Conservation (phyloP, 495 filamentous ascomycete genomes). For the Tetracladium setigerum region DNA sequence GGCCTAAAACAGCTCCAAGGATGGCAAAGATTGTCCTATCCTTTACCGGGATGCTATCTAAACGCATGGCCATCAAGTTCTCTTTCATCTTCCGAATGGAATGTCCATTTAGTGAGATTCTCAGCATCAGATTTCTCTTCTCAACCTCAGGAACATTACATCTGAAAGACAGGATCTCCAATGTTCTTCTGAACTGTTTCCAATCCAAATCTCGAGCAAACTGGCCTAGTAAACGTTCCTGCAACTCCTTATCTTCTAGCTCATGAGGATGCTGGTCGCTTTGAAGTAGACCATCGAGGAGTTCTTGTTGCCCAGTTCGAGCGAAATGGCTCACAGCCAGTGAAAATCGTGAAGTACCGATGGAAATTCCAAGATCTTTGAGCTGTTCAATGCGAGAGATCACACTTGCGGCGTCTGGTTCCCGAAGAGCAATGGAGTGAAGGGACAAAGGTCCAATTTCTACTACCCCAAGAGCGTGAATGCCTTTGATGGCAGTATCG, state of each 20-base stretch:
- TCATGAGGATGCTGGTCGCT: constrained; percentile 72
- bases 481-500: constrained; percentile 52
- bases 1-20: constrained; percentile 3
- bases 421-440: constrained; percentile 59
- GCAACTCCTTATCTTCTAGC: constrained; percentile 54
- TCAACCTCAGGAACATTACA: constrained; percentile 7
- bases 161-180: constrained; percentile 29
- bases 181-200: constrained; percentile 42
- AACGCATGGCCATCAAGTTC: constrained; percentile 24
- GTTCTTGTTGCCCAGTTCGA: constrained; percentile 40
- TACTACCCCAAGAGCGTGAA: constrained; percentile 57
- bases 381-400: constrained; percentile 47
- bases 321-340: constrained; percentile 52
- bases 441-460: constrained; percentile 65
- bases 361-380: constrained; percentile 46
- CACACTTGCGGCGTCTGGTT: constrained; percentile 44
- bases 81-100: constrained; percentile 11
- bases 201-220: constrained; percentile 41
- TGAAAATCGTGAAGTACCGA: constrained; percentile 50
- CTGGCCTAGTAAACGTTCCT: constrained; percentile 45
- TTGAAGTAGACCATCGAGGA: constrained; percentile 51
- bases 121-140: constrained; percentile 32
- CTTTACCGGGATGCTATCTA: constrained; percentile 8
- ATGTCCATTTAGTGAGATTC: constrained; percentile 22
- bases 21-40: constrained; percentile 5